Evolutionary conservation across 2,329 filamentous ascomycete species (phyloP).

Genomic region (Exophiala xenobiotica): DNA sequence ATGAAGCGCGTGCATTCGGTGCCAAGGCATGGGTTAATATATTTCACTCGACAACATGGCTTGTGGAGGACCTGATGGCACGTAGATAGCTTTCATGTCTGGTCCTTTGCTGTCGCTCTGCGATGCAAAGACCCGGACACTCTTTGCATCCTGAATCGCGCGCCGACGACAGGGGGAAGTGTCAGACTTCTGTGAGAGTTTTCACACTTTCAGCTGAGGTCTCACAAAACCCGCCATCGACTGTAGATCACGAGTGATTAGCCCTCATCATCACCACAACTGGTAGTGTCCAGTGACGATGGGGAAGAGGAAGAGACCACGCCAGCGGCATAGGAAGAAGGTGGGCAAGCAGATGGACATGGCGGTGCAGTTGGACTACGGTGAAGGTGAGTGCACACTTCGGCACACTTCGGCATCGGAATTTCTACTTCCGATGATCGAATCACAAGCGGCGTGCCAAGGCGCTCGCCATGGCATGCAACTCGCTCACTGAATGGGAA

Average conservation of each 20-base stretch:
- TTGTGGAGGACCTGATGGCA: background rate
- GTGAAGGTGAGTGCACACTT: slow-evolving; percentile 2
- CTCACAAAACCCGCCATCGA: slow-evolving; percentile 10
- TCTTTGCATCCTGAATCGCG: slow-evolving; percentile 7
- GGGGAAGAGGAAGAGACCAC: slow-evolving; percentile 11
- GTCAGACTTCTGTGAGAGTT: slow-evolving; percentile 4
- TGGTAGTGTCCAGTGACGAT: slow-evolving; percentile 5
- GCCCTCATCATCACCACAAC: slow-evolving; percentile 6
- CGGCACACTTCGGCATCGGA: background rate
- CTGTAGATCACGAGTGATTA: slow-evolving; percentile 18
- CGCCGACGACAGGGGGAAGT: slow-evolving; percentile 7
- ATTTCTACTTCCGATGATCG: slow-evolving; percentile 2
- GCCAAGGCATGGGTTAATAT: background rate
- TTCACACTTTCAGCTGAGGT: background rate
- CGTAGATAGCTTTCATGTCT: slow-evolving; percentile 20
- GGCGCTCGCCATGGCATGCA: slow-evolving; percentile 8
- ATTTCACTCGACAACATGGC: background rate
- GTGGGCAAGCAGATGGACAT: background rate
- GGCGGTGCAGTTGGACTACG: background rate
- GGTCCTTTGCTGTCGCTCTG: slow-evolving; percentile 9
- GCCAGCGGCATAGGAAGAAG: background rate
- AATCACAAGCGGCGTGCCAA: slow-evolving; percentile 8
- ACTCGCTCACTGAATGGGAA: slow-evolving; percentile 13
- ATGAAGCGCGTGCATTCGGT: background rate
- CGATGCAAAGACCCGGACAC: slow-evolving; percentile 2